Percentiles rank a stretch among this genome's conserved stretches.
phyloP scores from a whole-genome alignment of 805 yeast species.

The Komagataella pastoris region DNA sequence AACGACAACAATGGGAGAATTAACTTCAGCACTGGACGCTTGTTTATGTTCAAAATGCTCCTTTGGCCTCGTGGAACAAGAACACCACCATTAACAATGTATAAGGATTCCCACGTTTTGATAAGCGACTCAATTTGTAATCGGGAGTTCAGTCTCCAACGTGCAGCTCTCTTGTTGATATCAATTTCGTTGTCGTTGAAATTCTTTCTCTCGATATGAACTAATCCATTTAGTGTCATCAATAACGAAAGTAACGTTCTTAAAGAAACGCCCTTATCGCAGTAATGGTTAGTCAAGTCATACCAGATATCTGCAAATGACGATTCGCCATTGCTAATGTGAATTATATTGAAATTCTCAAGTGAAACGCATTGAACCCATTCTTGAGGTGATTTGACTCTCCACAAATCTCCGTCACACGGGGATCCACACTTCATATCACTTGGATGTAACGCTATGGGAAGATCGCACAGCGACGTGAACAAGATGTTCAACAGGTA shows the following conservation, averaged over 20 bases:
- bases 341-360: conserved; percentile 42
- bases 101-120: conserved; percentile 56
- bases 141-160: conserved; percentile 53
- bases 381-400: conserved; percentile 29
- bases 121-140: conserved; percentile 45
- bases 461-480: conserved; percentile 28
- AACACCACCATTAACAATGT: conserved; percentile 49
- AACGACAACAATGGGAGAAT: conserved; percentile 54
- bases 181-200: conserved; percentile 19
- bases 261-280: conserved; percentile 27
- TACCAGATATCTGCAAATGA: conserved; percentile 38
- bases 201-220: conserved; percentile 35
- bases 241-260: conserved; percentile 41
- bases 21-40: conserved; percentile 44
- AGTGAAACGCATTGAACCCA: conserved; percentile 35
- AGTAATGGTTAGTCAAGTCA: conserved; percentile 28
- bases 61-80: conserved; percentile 34
- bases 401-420: conserved; percentile 52
- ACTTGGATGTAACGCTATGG: conserved; percentile 22
- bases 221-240: conserved; percentile 54
- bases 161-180: conserved; percentile 21
- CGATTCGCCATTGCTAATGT: conserved; percentile 40
- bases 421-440: conserved; percentile 55
- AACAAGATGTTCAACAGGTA: conserved; percentile 36
- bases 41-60: conserved; percentile 32